Percentiles rank a stretch among this genome's conserved stretches.
Evolutionary conservation across 495 filamentous ascomycete species (phyloP).

Genomic region (Parmelia sp.): DNA sequence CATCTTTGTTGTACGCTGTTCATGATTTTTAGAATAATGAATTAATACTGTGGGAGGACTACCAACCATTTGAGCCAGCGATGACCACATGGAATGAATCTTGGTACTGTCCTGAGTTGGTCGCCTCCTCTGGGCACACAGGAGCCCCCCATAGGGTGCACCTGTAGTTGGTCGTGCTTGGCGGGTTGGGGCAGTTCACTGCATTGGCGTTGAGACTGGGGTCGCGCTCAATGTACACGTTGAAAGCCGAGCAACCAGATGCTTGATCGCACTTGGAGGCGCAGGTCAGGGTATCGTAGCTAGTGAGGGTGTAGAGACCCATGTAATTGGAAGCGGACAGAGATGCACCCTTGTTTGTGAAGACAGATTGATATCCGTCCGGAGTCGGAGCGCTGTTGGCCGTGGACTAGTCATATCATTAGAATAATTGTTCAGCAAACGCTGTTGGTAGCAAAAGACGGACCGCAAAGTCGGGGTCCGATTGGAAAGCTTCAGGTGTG

Average conservation of each 20-base stretch:
- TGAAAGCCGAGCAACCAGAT: constrained; percentile 38
- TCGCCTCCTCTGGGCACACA: constrained; percentile 31
- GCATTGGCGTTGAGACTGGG: constrained; percentile 34
- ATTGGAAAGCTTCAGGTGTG: not conserved
- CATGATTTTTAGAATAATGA: not conserved
- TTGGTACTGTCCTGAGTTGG: constrained; percentile 35
- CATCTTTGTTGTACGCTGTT: constrained; percentile 32
- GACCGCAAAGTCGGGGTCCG: constrained; percentile 2
- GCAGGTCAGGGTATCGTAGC: constrained; percentile 39
- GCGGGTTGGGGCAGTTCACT: constrained; percentile 36
- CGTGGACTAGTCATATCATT: not conserved
- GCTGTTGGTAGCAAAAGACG: not conserved
- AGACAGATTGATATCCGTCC: constrained; percentile 35
- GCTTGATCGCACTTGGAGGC: constrained; percentile 29
- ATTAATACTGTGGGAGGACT: not conserved
- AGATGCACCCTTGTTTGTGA: constrained; percentile 34
- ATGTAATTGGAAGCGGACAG: constrained; percentile 36
- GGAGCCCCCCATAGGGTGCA: constrained; percentile 45
- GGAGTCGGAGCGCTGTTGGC: constrained; percentile 24
- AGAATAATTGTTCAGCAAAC: constrained; percentile 5
- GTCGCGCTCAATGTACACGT: constrained; percentile 46
- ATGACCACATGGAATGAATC: constrained; percentile 40
- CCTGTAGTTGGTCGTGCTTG: constrained; percentile 47
- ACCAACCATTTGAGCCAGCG: constrained; percentile 37
- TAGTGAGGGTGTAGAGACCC: constrained; percentile 34